A percentile compares a stretch with the other conserved stretches of the same genome.
These are phyloP conservation scores for Penicillium sp. DNA, from an alignment of 2,329 filamentous ascomycete species.

Conservation along the genomic window DNA sequence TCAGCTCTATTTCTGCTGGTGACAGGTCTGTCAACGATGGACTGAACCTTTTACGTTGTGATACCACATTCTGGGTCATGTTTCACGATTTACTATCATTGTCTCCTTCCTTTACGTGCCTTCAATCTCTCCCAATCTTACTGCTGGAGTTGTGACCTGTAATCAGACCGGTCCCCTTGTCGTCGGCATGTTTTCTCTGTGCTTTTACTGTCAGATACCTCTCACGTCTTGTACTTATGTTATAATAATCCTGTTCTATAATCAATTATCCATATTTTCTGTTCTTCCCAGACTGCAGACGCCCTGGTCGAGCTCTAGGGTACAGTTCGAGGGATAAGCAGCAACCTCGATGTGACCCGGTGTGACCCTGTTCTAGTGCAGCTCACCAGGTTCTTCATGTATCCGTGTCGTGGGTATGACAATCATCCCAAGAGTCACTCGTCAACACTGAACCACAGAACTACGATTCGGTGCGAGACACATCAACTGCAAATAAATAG, in stretches of 20 bases:
- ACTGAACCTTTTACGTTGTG: constrained; percentile 20
- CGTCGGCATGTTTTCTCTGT: constrained; percentile 16
- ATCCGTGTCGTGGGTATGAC: constrained; percentile 5
- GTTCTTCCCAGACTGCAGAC: background rate
- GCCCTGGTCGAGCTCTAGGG: background rate
- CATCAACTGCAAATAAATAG: background rate
- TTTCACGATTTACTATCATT: constrained; percentile 22
- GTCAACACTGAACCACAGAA: background rate
- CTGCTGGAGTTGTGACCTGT: constrained; percentile 4
- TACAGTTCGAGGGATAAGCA: background rate
- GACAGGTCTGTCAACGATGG: constrained; percentile 12
- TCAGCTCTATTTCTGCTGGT: constrained; percentile 11
- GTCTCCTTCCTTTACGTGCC: background rate
- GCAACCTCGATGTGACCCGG: constrained; percentile 11
- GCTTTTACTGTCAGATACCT: constrained; percentile 31
- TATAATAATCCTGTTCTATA: constrained; percentile 24
- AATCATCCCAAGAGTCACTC: background rate
- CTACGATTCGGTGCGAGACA: background rate
- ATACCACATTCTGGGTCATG: constrained; percentile 24
- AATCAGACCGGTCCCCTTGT: constrained; percentile 5
- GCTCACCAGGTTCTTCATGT: background rate
- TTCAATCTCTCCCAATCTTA: constrained; percentile 1
- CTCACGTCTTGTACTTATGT: constrained; percentile 28
- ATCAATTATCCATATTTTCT: constrained; percentile 7
- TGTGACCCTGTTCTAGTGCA: constrained; percentile 6